Evolutionary conservation across 2,329 filamentous ascomycete species (phyloP), one percentile per base, ranked within the genome.

Genomic region (Aspergillus uvarum): DNA sequence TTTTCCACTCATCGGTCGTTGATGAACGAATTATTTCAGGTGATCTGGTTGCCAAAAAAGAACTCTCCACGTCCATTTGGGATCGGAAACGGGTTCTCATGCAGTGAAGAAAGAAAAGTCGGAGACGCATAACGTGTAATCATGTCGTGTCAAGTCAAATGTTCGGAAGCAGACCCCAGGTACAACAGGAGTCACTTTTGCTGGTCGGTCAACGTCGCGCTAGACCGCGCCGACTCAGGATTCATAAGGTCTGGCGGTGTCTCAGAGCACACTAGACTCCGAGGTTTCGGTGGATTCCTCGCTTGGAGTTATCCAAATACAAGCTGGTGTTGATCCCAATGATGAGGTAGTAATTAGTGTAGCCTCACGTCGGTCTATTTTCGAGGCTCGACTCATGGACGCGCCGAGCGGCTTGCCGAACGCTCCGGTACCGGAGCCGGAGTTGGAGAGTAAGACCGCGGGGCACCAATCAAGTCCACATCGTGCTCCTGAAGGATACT

Each of bases 401-500:
- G 70, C 22, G 72, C 74, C 21, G 78, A 79, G 58, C 79, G 77
- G 67, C 79, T 81, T 70, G 78, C 73, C 31, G 72, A 77, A 52
- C 77, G 76, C 66, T 79, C 77, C 16, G 77, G 77, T 50, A 73
- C 55, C 11, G 68, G 68, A n/a, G 68, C 72, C 4, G 75, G 70
- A 7, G 75, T 79, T 14, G 79, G 79, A 24, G 78, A 80, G 63
- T 79, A 74, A 51, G 78, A 74, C 48, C 78, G 72, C 49, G 74
- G 68, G 22, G 68, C 70, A 29, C 70, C 71, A 58, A 76, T 70
- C 32, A 79, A 68, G 56, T 88, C 85, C 58, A 87, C 80, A 56
- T 85, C 82, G 63, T 84, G 83, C 65, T 87, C 85, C 59, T 83
- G 83, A 52, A 88, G 78, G 62, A 86, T 80, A 3, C 79, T 74